Percentiles rank a stretch among this genome's conserved stretches.
Evolutionary conservation across 768 basidiomycete species (phyloP).

Genomic region (Daedaleopsis nitida): DNA sequence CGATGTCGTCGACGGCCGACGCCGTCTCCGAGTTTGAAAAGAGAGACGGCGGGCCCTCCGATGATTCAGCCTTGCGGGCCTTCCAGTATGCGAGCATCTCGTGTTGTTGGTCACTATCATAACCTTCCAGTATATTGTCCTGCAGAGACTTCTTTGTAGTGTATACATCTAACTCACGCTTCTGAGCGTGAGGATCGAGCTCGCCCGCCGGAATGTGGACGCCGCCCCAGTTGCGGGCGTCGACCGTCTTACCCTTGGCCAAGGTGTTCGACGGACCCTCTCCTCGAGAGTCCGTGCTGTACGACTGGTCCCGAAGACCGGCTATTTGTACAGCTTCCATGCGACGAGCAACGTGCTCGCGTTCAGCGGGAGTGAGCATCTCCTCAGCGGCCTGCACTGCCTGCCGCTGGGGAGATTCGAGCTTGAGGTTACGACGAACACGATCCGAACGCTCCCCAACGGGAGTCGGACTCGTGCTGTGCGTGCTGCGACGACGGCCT

Average conservation of each 20-base stretch:
- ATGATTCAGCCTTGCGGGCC: not conserved
- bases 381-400: not conserved
- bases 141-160: no score
- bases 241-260: conserved; percentile 20
- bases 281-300: conserved; percentile 11
- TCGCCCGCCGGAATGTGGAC: conserved; percentile 13
- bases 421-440: not conserved
- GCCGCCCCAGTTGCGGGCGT: conserved; percentile 25
- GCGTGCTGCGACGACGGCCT: conserved; percentile 1
- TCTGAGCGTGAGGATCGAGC: conserved; percentile 20
- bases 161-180: conserved; percentile 5
- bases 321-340: not conserved
- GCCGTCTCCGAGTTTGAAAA: not conserved
- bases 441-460: not conserved
- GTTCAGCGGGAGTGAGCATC: not conserved
- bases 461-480: not conserved
- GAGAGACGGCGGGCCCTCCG: not conserved
- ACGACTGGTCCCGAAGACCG: not conserved
- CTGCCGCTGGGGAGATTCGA: not conserved
- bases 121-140: not conserved
- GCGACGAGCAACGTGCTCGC: not conserved
- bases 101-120: not conserved
- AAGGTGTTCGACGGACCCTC: conserved; percentile 17
- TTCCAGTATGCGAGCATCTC: conserved; percentile 4
- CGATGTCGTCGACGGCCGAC: not conserved